Evolutionary conservation across 2,329 filamentous ascomycete species (phyloP).

Genomic region (Cryphonectria parasitica): DNA sequence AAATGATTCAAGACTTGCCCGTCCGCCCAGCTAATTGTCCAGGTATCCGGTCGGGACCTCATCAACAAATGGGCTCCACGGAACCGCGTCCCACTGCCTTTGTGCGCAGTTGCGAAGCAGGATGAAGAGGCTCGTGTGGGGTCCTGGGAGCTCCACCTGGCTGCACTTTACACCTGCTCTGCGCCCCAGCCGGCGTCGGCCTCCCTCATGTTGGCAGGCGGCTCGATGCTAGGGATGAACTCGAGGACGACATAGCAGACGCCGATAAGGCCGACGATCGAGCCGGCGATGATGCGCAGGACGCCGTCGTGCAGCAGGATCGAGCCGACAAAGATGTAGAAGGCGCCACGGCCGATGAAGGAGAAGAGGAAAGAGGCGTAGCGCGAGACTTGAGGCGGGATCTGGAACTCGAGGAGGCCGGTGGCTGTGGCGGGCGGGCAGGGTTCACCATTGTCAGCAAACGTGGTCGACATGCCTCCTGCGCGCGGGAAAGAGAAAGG

Average conservation of each 20-base stretch:
- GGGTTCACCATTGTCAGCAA: background rate
- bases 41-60: background rate
- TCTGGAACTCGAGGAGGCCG: slow-evolving; percentile 74
- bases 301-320: slow-evolving; percentile 73
- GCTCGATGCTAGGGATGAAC: slow-evolving; percentile 78
- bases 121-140: background rate
- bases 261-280: slow-evolving; percentile 77
- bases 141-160: background rate
- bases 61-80: background rate
- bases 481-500: background rate
- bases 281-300: slow-evolving; percentile 75
- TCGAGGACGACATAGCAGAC: slow-evolving; percentile 77
- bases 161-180: slow-evolving; percentile 67
- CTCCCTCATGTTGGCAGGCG: slow-evolving; percentile 81
- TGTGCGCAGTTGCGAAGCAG: background rate
- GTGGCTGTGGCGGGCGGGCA: slow-evolving; percentile 12
- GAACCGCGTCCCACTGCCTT: background rate
- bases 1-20: background rate
- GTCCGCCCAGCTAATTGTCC: background rate
- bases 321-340: slow-evolving; percentile 94
- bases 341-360: slow-evolving; percentile 92
- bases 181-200: slow-evolving; percentile 76
- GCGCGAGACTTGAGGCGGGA: slow-evolving; percentile 87
- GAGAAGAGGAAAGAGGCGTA: slow-evolving; percentile 98
- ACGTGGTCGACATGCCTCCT: background rate